Percentiles rank a stretch among this genome's conserved stretches.
phyloP scores from a whole-genome alignment of 2,329 filamentous ascomycete species.

The Cytospora paraplurivora region DNA sequence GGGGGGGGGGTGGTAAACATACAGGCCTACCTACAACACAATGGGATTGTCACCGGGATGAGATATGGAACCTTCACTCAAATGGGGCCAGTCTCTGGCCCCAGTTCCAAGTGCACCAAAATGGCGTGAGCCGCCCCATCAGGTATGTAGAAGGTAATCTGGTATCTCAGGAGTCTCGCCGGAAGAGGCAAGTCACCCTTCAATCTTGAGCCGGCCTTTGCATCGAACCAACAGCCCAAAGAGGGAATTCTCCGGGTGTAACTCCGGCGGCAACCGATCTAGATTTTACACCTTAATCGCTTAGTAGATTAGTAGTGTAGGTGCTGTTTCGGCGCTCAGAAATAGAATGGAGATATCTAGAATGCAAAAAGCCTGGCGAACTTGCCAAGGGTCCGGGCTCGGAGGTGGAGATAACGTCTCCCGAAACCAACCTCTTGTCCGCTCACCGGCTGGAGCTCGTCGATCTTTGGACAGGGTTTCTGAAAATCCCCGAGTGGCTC shows the following conservation, averaged over 20 bases:
- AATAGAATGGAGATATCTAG: too few species aligned
- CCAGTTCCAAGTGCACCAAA: constrained; percentile 16
- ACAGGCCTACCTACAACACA: constrained; percentile 3
- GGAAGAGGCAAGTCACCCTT: constrained; percentile 20
- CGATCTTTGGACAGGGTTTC: neutral
- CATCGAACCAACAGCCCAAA: neutral
- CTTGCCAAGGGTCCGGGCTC: constrained; percentile 13
- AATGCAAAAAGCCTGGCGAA: too few species aligned
- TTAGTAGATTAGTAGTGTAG: too few species aligned
- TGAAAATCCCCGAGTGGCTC: constrained; percentile 4
- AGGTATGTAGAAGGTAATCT: neutral
- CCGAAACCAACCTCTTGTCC: constrained; percentile 18
- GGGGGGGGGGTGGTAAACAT: too few species aligned
- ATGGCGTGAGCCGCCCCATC: constrained; percentile 13
- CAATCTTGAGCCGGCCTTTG: constrained; percentile 6
- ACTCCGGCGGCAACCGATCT: too few species aligned
- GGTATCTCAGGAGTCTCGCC: constrained; percentile 9
- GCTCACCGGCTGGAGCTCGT: constrained; percentile 9
- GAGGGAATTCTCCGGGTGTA: too few species aligned
- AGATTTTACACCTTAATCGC: too few species aligned
- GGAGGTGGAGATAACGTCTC: constrained; percentile 9
- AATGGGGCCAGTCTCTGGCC: constrained; percentile 3
- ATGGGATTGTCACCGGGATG: constrained; percentile 20
- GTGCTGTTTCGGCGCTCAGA: too few species aligned
- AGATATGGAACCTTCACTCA: neutral